Conservation (phyloP, 192 early-diverging fungal genomes). For the Podochytrium sp. region DNA sequence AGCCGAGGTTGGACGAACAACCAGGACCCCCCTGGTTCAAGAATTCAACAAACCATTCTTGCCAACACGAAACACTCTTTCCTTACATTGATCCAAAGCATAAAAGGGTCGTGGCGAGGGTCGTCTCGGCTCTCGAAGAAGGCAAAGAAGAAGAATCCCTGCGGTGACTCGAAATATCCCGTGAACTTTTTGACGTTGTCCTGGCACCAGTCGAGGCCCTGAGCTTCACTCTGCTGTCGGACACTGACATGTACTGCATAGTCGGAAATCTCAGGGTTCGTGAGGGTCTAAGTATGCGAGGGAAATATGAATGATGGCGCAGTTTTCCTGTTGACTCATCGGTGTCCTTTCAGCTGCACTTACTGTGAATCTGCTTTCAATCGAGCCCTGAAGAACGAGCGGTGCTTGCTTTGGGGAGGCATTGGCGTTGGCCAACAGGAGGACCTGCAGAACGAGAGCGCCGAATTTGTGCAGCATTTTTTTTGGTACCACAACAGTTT, state of each 20-base stretch:
- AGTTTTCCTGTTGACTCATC: background rate
- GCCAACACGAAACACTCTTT: background rate
- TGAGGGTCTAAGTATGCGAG: background rate
- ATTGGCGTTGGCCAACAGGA: background rate
- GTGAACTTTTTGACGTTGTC: slow-evolving; percentile 2
- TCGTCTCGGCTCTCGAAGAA: slow-evolving; percentile 92
- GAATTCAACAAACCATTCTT: slow-evolving; percentile 30
- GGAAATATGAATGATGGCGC: background rate
- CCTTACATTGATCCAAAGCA: slow-evolving; percentile 23
- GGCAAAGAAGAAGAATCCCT: slow-evolving; percentile 38
- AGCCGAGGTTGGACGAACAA: slow-evolving; percentile 73
- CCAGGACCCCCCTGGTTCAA: slow-evolving; percentile 80
- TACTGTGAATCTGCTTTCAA: background rate
- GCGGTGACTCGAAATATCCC: slow-evolving; percentile 25
- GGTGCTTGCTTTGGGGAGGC: slow-evolving; percentile 12
- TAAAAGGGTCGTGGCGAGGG: slow-evolving; percentile 74
- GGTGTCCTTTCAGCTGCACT: too few species aligned
- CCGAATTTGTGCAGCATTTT: too few species aligned
- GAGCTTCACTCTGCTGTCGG: background rate
- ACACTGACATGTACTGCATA: background rate
- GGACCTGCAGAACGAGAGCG: too few species aligned
- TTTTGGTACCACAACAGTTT: too few species aligned
- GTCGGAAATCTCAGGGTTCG: background rate
- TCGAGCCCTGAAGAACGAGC: background rate
- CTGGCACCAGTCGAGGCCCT: slow-evolving; percentile 7